A percentile compares a stretch with the other conserved stretches of the same genome.
Conservation (phyloP, 163 green algal species). For the Chloroidium sp. region DNA sequence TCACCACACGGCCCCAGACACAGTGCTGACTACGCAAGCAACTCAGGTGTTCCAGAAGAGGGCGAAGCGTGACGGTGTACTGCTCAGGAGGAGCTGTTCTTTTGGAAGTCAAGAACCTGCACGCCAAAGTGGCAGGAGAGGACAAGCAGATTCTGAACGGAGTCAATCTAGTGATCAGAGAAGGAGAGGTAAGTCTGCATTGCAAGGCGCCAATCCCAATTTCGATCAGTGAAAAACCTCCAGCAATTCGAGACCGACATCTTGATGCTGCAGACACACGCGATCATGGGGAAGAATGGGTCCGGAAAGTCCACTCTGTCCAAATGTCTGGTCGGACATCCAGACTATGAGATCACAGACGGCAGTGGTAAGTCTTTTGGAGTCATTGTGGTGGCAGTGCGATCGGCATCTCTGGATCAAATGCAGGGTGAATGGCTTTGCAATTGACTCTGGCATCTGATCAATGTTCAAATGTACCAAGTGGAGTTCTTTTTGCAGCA, state of each 20-base stretch:
- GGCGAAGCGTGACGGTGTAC: no score
- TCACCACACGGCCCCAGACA: no score
- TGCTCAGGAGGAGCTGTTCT: constrained; percentile 22
- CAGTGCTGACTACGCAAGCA: no score
- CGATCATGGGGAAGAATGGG: constrained; percentile 99
- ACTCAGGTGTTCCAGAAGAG: no score
- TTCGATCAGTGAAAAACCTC: background rate
- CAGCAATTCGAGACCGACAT: background rate
- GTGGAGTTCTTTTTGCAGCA: constrained; percentile 1
- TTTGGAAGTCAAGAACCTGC: constrained; percentile 82
- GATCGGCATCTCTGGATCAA: background rate
- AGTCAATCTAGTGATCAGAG: constrained; percentile 75
- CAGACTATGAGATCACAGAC: constrained; percentile 91
- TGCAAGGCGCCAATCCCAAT: no score
- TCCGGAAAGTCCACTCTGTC: constrained; percentile 92
- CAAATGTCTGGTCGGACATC: constrained; percentile 89
- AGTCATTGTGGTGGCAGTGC: constrained; percentile 27
- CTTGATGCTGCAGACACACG: constrained; percentile 44
- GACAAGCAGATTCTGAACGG: constrained; percentile 86
- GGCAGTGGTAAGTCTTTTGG: constrained; percentile 48
- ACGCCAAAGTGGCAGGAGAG: constrained; percentile 67
- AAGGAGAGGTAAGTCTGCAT: constrained; percentile 49
- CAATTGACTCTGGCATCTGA: no score
- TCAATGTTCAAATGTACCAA: no score
- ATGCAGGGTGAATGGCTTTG: no score